These are phyloP conservation scores for Schizosaccharomyces japonicus DNA, from an alignment of 805 yeast genomes.

Conservation along the genomic window DNA sequence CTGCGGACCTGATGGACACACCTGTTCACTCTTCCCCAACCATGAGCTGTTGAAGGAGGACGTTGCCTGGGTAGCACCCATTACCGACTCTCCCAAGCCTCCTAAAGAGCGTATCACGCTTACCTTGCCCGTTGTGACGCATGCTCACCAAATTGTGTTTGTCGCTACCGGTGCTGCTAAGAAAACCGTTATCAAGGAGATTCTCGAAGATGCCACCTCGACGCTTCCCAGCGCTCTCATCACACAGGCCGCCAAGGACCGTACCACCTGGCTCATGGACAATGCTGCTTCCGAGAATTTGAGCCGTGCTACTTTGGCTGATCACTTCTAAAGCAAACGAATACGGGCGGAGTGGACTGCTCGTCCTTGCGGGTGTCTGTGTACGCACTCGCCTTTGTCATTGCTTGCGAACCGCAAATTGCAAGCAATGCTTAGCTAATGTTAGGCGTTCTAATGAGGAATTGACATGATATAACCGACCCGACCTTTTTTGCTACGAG, in stretches of 20 bases:
- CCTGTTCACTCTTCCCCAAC: constrained; percentile 86
- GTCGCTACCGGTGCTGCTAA: constrained; percentile 92
- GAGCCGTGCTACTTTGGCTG: neutral
- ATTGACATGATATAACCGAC: no score
- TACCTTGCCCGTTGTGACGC: constrained; percentile 84
- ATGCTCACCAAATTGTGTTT: constrained; percentile 60
- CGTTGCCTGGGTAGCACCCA: constrained; percentile 87
- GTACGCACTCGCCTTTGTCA: no score
- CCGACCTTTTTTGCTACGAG: no score
- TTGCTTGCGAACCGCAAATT: no score
- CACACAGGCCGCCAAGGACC: constrained; percentile 89
- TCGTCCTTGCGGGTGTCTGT: no score
- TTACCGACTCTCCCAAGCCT: constrained; percentile 72
- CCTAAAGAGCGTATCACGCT: constrained; percentile 69
- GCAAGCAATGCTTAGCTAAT: no score
- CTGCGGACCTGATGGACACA: constrained; percentile 97
- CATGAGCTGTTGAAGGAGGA: constrained; percentile 72
- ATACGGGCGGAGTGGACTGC: no score
- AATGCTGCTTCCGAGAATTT: constrained; percentile 34
- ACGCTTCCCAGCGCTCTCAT: constrained; percentile 85
- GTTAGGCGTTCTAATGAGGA: no score
- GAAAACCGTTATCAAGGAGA: constrained; percentile 72
- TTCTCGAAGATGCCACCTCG: constrained; percentile 91
- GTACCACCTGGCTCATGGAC: constrained; percentile 92
- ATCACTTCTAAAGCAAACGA: no score